These are phyloP conservation scores for Somion occarium DNA, from an alignment of 1,284 basidiomycete species.

Conservation along the genomic window DNA sequence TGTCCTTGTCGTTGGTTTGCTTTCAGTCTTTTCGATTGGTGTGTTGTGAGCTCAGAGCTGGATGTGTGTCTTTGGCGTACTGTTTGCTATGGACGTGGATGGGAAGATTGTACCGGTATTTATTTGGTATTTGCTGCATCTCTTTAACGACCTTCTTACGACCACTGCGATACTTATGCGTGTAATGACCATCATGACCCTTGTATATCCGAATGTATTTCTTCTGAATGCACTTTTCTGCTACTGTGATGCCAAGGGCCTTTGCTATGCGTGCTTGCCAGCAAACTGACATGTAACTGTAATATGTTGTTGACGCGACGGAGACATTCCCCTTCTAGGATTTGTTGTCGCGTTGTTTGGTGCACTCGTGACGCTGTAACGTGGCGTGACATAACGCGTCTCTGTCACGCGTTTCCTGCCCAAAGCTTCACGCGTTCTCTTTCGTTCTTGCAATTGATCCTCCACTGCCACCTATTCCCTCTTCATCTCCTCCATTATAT, in stretches of 20 bases:
- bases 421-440: conserved; percentile 3
- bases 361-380: too few species aligned
- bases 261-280: too few species aligned
- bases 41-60: not conserved
- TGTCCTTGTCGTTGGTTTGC: not conserved
- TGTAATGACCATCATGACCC: not conserved
- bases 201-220: too few species aligned
- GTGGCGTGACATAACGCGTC: conserved; percentile 1
- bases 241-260: too few species aligned
- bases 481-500: not conserved
- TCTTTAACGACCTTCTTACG: conserved; percentile 4
- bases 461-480: not conserved
- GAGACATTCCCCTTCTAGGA: too few species aligned
- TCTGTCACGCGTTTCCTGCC: not conserved
- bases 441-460: conserved; percentile 24
- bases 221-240: too few species aligned
- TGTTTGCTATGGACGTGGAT: too few species aligned
- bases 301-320: too few species aligned
- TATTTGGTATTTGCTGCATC: not conserved
- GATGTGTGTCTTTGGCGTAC: not conserved
- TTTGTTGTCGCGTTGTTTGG: too few species aligned
- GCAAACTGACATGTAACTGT: too few species aligned
- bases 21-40: not conserved
- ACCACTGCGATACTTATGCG: not conserved
- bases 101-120: not conserved